These are phyloP conservation scores for Colletotrichum tabaci DNA, from an alignment of 2,329 filamentous ascomycete genomes.

Conservation along the genomic window DNA sequence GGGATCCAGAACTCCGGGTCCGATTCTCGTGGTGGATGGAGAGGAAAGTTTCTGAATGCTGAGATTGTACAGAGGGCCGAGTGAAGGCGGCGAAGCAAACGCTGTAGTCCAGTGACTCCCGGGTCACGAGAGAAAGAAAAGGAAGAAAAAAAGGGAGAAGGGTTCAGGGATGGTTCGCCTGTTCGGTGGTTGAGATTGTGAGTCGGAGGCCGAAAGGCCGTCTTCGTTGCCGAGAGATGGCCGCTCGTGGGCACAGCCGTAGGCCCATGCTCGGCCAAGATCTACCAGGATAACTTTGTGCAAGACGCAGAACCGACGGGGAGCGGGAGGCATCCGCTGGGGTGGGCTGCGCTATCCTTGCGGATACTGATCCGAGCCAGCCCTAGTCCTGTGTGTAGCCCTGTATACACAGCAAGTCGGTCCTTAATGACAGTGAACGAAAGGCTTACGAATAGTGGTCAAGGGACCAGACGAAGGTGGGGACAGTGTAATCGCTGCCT, in stretches of 20 bases:
- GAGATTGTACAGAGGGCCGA: slow-evolving; percentile 12
- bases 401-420: not conserved
- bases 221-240: slow-evolving; percentile 33
- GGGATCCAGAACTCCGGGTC: slow-evolving; percentile 11
- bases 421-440: slow-evolving; percentile 10
- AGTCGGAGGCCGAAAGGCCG: slow-evolving; percentile 42
- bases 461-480: not conserved
- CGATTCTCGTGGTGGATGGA: slow-evolving; percentile 10
- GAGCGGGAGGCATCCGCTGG: slow-evolving; percentile 32
- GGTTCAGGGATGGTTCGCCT: slow-evolving; percentile 11
- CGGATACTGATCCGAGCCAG: slow-evolving; percentile 37
- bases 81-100: not conserved
- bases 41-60: slow-evolving; percentile 9
- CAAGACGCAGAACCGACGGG: slow-evolving; percentile 27
- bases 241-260: not conserved
- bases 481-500: slow-evolving; percentile 12
- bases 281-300: slow-evolving; percentile 34
- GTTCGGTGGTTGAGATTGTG: slow-evolving; percentile 23
- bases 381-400: slow-evolving; percentile 5
- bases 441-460: not conserved
- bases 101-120: not conserved
- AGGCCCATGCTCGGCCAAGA: slow-evolving; percentile 25
- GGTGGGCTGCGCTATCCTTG: slow-evolving; percentile 24
- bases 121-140: not conserved
- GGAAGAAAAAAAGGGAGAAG: slow-evolving; percentile 1